Base-by-base conservation (phyloP, 2,329 filamentous ascomycete species). In the Xylariaceae sp. region DNA sequence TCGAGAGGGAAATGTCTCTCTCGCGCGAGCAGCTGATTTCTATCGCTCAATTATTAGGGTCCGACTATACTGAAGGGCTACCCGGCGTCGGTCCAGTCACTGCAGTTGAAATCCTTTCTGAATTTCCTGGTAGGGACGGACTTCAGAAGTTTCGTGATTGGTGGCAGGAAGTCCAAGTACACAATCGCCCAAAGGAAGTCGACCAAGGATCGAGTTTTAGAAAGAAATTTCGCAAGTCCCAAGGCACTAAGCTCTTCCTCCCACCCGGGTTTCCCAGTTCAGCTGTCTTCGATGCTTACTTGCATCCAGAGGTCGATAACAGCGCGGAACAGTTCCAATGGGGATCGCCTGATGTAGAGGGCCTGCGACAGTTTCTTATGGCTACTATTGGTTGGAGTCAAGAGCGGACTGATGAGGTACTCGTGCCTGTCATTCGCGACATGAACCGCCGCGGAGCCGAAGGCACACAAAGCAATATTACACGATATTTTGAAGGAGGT, bases 401-500 rank as follows among this genome's bases (percentile, higher is more conserved):
- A 70, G 93, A 97, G 71, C 81, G 92, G 6, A 97, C 93, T 0
- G 94, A 99, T 66, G 94, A 99, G 72, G 89, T 99, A 2, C 82
- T 99, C 1, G 91, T 99, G 1, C 94, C 94, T 0, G 95, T 99
- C 1, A 94, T 99, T 59, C 82, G 87, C 51, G 94, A 99, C 67
- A 96, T 99, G 89, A 97, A 97, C 69, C 83, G 85, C 3, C 81
- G 94, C 32, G 89, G 91, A 60, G 80, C 85, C 23, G 94, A 97
- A 74, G 94, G 94, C 6, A 97, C 93, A 15, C 94, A 99, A 77
- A 87, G 86, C 53, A 99, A 99, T 64, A 96, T 99, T 61, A 99
- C 94, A n/a, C 81, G 86, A 20, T 99, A 87, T 71, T 97, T 97
- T 70, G 83, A 85, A 10, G 93, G 93, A 0, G 74, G 77, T 4